Evolutionary conservation across 129 eudicot species (phyloP).

Genomic region (Ambrosia artemisiifolia): DNA sequence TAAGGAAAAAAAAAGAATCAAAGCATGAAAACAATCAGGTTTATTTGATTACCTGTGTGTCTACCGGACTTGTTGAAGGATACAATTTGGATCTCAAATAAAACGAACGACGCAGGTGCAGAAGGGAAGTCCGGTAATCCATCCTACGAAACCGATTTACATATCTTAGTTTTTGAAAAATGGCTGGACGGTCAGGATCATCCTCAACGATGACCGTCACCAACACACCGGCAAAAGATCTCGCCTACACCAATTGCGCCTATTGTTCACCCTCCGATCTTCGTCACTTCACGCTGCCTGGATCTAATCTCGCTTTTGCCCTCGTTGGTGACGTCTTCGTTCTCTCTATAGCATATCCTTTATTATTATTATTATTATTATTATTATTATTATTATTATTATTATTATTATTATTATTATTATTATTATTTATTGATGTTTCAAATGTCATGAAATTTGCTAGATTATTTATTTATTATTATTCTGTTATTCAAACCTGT

Average conservation of each 20-base stretch:
- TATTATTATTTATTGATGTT: background rate
- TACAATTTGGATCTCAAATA: no score
- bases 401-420: background rate
- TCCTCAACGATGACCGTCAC: constrained; percentile 68
- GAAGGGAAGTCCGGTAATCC: no score
- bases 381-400: background rate
- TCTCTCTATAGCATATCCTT: constrained; percentile 76
- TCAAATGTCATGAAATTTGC: background rate
- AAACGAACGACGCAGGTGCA: no score
- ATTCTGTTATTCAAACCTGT: no score
- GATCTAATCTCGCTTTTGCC: constrained; percentile 61
- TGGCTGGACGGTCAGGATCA: constrained; percentile 48
- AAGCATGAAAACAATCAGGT: no score
- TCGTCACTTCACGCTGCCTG: constrained; percentile 50
- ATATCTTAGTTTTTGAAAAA: constrained; percentile 21
- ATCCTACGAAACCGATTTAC: no score
- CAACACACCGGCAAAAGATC: constrained; percentile 72
- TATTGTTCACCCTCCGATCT: constrained; percentile 65
- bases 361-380: no score
- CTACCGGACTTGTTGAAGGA: no score
- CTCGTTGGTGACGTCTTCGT: constrained; percentile 60
- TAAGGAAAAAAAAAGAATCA: no score
- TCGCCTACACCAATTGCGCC: constrained; percentile 66
- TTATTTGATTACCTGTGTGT: no score
- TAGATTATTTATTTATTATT: background rate